Percentiles rank a stretch among this genome's conserved stretches.
These are phyloP conservation scores for Daedaleopsis sinensis DNA, from an alignment of 768 basidiomycete genomes.

Conservation along the genomic window DNA sequence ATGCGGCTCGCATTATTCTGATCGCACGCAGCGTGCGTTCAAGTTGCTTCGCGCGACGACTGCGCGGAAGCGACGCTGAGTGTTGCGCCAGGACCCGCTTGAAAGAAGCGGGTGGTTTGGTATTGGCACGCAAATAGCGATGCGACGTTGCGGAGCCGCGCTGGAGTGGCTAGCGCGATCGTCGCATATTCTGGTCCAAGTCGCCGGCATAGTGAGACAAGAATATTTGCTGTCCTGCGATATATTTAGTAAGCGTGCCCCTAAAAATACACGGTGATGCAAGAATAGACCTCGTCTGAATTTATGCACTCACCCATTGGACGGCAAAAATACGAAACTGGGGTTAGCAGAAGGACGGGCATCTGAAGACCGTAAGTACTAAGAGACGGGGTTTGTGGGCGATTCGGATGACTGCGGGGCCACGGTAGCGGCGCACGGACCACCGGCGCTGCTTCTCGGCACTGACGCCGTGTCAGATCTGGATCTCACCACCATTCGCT, in stretches of 20 bases:
- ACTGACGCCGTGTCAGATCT: background rate
- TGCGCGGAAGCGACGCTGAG: background rate
- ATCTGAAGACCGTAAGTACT: background rate
- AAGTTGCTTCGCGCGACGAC: background rate
- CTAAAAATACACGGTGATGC: background rate
- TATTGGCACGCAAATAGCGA: background rate
- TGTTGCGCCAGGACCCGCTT: too few species aligned
- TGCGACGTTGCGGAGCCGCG: background rate
- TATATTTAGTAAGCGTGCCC: background rate
- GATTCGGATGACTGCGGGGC: background rate
- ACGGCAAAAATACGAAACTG: background rate
- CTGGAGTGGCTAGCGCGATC: background rate
- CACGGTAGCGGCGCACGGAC: too few species aligned
- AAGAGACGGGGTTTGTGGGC: background rate
- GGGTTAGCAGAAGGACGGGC: background rate
- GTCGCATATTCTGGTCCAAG: background rate
- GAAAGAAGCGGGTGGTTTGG: too few species aligned
- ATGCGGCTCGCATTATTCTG: too few species aligned
- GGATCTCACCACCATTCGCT: constrained; percentile 3
- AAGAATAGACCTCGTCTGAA: background rate
- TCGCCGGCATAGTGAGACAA: background rate
- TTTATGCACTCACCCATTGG: constrained; percentile 3
- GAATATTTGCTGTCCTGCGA: constrained; percentile 3
- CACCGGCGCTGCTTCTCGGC: background rate
- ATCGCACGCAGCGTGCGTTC: too few species aligned